Percentiles rank a stretch among this genome's conserved stretches.
These are phyloP conservation scores for Colletotrichum musae DNA, from an alignment of 2,329 filamentous ascomycete species.

Conservation along the genomic window DNA sequence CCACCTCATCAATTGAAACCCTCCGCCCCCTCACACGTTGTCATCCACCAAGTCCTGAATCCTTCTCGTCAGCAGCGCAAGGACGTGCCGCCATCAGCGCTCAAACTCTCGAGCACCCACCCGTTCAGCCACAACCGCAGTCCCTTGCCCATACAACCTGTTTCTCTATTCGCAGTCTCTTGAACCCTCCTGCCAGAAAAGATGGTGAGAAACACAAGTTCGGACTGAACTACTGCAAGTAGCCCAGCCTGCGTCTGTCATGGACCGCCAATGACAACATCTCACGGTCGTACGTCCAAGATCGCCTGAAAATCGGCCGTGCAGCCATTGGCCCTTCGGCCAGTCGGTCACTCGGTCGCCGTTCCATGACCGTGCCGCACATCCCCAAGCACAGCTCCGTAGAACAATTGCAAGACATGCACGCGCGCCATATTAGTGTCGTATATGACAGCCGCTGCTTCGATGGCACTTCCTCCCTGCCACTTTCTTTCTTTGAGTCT, in stretches of 20 bases:
- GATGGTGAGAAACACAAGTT: constrained; percentile 22
- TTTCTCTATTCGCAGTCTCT: not conserved
- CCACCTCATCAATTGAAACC: constrained; percentile 21
- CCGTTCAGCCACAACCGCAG: constrained; percentile 18
- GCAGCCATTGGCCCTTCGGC: constrained; percentile 34
- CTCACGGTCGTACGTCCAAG: constrained; percentile 21
- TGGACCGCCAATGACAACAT: constrained; percentile 27
- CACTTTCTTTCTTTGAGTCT: constrained; percentile 5
- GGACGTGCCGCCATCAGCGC: constrained; percentile 15
- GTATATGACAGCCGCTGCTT: constrained; percentile 28
- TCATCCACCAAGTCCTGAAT: not conserved
- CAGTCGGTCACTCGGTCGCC: constrained; percentile 36
- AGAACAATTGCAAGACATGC: constrained; percentile 6
- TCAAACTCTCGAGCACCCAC: constrained; percentile 7
- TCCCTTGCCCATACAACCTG: not conserved
- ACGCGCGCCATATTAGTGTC: constrained; percentile 22
- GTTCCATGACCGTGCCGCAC: constrained; percentile 37
- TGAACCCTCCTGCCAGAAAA: constrained; percentile 4
- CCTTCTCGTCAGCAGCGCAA: constrained; percentile 14
- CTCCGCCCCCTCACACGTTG: not conserved
- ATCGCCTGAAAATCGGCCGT: constrained; percentile 37
- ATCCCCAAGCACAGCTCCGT: constrained; percentile 41
- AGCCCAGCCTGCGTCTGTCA: not conserved
- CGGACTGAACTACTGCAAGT: constrained; percentile 11
- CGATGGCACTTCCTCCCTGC: not conserved